Percentiles rank a stretch among this genome's conserved stretches.
These are phyloP conservation scores for Hymenoscyphus repandus DNA, from an alignment of 2,329 filamentous ascomycete species.

Conservation along the genomic window DNA sequence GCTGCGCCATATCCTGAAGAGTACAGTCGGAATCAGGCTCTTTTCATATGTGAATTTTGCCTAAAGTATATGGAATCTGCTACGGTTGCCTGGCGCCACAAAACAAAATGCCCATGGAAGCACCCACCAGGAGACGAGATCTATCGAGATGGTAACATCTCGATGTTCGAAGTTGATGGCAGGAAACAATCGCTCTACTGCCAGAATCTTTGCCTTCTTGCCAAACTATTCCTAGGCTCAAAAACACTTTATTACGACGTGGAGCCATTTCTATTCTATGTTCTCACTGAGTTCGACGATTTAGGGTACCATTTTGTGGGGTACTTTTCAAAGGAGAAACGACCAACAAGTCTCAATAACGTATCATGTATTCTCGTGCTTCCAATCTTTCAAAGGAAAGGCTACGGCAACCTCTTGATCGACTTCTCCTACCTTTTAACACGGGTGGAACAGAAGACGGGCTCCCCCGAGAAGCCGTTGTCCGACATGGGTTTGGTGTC, in stretches of 20 bases:
- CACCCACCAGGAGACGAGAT: constrained; percentile 98
- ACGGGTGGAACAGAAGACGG: constrained; percentile 85
- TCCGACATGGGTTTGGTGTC: constrained; percentile 98
- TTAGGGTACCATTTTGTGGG: constrained; percentile 93
- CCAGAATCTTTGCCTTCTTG: constrained; percentile 91
- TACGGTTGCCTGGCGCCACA: constrained; percentile 96
- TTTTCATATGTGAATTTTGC: constrained; percentile 99
- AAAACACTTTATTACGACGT: constrained; percentile 99
- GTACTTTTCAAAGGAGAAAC: constrained; percentile 99
- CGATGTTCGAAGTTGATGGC: constrained; percentile 96
- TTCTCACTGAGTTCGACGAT: constrained; percentile 90
- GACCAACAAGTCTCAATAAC: constrained; percentile 90
- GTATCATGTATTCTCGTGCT: constrained; percentile 95
- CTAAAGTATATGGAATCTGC: constrained; percentile 99
- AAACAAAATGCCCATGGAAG: constrained; percentile 92
- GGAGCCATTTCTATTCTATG: constrained; percentile 94
- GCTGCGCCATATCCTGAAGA: constrained; percentile 97
- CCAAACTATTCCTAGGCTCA: constrained; percentile 95
- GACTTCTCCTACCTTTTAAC: constrained; percentile 98
- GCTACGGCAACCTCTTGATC: constrained; percentile 93
- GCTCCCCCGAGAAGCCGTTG: constrained; percentile 92
- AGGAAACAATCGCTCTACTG: constrained; percentile 98
- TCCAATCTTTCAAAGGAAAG: constrained; percentile 94
- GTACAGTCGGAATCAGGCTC: constrained; percentile 89
- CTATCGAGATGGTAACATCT: constrained; percentile 84